phyloP scores from a whole-genome alignment of 164 flowering plant species.

The Kalanchoe fedtschenkoi region DNA sequence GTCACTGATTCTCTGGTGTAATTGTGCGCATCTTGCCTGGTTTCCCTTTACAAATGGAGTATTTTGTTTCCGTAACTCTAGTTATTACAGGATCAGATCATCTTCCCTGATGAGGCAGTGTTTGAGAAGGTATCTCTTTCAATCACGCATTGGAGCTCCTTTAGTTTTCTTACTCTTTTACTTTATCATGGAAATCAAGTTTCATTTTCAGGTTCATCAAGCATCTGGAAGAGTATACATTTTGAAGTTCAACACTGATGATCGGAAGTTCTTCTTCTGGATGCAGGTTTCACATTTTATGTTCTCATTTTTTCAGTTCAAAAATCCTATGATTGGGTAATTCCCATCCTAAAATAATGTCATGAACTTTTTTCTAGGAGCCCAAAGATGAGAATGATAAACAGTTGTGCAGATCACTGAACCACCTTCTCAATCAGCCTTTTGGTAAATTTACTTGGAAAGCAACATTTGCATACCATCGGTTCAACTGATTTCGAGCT shows the following conservation, averaged over 20 bases:
- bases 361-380: constrained; percentile 40
- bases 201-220: constrained; percentile 52
- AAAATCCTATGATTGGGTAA: constrained; percentile 3
- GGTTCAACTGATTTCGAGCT: background rate
- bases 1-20: too few species aligned
- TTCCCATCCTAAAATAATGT: background rate
- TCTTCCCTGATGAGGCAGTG: constrained; percentile 88
- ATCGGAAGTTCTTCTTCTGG: constrained; percentile 86
- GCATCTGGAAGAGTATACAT: constrained; percentile 84
- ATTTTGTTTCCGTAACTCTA: constrained; percentile 35
- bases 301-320: background rate
- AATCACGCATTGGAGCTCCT: background rate
- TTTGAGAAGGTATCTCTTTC: constrained; percentile 73
- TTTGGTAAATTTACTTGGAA: constrained; percentile 35
- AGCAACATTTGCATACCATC: background rate
- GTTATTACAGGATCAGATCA: constrained; percentile 68
- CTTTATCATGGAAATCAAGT: background rate
- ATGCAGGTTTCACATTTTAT: constrained; percentile 56
- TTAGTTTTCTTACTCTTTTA: background rate
- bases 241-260: constrained; percentile 80
- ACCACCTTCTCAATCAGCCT: constrained; percentile 59
- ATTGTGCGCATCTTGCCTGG: background rate
- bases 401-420: constrained; percentile 58
- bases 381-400: constrained; percentile 57
- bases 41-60: background rate